Evolutionary conservation across 495 filamentous ascomycete species (phyloP).

Genomic region (Hapsidospora chrysogenum): DNA sequence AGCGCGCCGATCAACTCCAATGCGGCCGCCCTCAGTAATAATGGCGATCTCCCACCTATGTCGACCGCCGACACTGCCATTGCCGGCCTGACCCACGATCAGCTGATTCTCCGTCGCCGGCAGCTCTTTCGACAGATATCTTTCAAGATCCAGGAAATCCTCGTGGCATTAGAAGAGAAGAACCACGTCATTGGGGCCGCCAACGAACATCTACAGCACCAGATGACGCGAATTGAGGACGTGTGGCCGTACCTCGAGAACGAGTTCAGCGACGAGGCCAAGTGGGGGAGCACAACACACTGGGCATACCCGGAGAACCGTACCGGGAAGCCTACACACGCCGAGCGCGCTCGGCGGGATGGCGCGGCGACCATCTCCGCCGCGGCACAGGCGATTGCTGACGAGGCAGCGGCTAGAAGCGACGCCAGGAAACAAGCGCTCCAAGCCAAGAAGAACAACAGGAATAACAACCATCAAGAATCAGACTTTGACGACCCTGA

Average conservation of each 20-base stretch:
- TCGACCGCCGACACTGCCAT: slow-evolving; percentile 14
- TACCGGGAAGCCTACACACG: slow-evolving; percentile 40
- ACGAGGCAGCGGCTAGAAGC: slow-evolving; percentile 62
- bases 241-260: slow-evolving; percentile 67
- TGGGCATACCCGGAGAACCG: slow-evolving; percentile 92
- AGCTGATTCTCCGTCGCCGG: slow-evolving; percentile 39
- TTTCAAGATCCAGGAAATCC: slow-evolving; percentile 51
- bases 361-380: slow-evolving; percentile 51
- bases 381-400: slow-evolving; percentile 54
- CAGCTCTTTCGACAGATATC: slow-evolving; percentile 44
- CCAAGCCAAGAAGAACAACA: slow-evolving; percentile 50
- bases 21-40: slow-evolving; percentile 12
- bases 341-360: slow-evolving; percentile 61
- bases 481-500: slow-evolving; percentile 63
- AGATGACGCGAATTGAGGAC: slow-evolving; percentile 66
- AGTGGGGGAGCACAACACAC: slow-evolving; percentile 77
- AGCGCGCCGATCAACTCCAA: slow-evolving; percentile 26
- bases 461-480: slow-evolving; percentile 48
- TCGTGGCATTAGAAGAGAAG: slow-evolving; percentile 84
- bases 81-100: slow-evolving; percentile 18
- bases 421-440: slow-evolving; percentile 68
- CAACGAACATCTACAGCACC: slow-evolving; percentile 72
- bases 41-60: slow-evolving; percentile 11
- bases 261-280: slow-evolving; percentile 88
- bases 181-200: slow-evolving; percentile 87